Base-by-base conservation (phyloP, 371 early-diverging fungal species). In the Mortierella sp. region DNA sequence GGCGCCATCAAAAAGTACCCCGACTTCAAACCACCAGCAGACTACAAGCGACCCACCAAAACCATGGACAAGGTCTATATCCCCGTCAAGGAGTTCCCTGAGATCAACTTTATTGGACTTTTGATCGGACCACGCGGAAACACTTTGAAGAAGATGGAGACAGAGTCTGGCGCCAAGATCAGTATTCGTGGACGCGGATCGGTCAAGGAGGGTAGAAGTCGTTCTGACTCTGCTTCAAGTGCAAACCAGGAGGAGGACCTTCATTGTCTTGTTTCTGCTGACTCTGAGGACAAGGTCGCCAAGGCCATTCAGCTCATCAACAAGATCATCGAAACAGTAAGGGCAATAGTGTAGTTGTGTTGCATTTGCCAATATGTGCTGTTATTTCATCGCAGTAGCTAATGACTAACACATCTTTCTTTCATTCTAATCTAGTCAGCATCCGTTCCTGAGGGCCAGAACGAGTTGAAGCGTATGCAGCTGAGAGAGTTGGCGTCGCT, bases 41-140 rank as follows among this genome's bases (percentile, higher is more conserved):
- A 99, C 89, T 98, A 98, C 89, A 95, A 95, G 78, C 89, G 93
- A 59, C 94, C 97, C 11, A 92, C 94, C 51, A 97, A 96, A 85
- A 89, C 94, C 6, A 92, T 93, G 64, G 98, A 98, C 75, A 98
- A 98, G 88, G 93, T 97, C n/a, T 98, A 95, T 82, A 97, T 99
- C 73, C 99, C 99, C 51, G 96, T 94, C 54, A 96, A 94, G 78
- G 98, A 98, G 69, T 96, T 95, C 80, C 99, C 98, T 8, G 98
- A 98, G 50, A 96, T 98, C 78, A 98, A 98, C 89, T 99, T 99
- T 88, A 98, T 98, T 81, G 99, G 99, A 44, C 93, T 97, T 70
- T 89, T 99, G 71, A 97, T 98, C 84, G 98, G 99, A 28, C 99
- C 99, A 34, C 96, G 98, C 80, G 99, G 99, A 61, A 96, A 98